A percentile compares a stretch with the other conserved stretches of the same genome.
Conservation (phyloP, 768 basidiomycete species). For the Mycena alexandri region DNA sequence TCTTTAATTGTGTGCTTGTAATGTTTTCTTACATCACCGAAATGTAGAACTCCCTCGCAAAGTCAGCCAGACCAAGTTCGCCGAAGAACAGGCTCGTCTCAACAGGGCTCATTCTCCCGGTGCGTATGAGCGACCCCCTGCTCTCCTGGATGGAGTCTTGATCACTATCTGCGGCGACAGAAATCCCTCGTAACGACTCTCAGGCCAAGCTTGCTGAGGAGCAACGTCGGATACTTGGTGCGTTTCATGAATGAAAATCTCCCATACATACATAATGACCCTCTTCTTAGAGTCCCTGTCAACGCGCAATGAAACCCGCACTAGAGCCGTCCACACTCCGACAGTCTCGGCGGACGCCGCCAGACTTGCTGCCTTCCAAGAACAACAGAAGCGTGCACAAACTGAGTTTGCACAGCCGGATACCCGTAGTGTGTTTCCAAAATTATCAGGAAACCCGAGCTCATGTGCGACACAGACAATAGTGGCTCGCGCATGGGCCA, state of each 20-base stretch:
- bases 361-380: conserved; percentile 31
- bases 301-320: too few species aligned
- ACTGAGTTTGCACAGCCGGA: conserved; percentile 15
- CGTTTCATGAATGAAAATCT: too few species aligned
- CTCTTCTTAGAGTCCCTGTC: conserved; percentile 10
- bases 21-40: background rate
- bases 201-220: too few species aligned
- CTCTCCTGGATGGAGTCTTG: background rate
- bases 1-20: background rate
- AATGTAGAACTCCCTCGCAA: conserved; percentile 32
- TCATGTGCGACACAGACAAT: background rate
- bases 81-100: conserved; percentile 28
- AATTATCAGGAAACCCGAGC: background rate
- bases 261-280: background rate
- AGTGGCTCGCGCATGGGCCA: conserved; percentile 30
- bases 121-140: too few species aligned
- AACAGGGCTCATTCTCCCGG: conserved; percentile 31
- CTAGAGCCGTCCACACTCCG: conserved; percentile 13
- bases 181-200: too few species aligned
- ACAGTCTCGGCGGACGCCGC: conserved; percentile 23
- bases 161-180: too few species aligned
- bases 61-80: conserved; percentile 20
- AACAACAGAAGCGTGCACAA: conserved; percentile 28
- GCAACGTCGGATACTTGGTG: too few species aligned
- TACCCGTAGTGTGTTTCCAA: conserved; percentile 14